Evolutionary conservation across 192 early-diverging fungal species (phyloP), one percentile per base, ranked within the genome.

Genomic region (Coemansia sp.): DNA sequence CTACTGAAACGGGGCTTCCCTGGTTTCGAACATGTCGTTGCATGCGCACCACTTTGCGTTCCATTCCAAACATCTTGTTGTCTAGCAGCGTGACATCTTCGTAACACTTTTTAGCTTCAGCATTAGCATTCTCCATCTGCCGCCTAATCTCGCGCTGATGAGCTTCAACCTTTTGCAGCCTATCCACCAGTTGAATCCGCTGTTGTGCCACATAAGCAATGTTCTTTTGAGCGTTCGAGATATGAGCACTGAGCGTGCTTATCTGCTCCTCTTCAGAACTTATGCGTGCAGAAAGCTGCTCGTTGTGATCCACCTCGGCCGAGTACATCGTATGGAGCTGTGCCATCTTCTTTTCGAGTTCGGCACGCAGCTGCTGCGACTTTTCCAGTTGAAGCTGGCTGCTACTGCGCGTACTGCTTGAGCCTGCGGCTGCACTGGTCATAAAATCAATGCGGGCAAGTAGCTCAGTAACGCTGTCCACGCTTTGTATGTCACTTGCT

Each of bases 381-480:
- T 43, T 61, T 2, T 47, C 37, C 25, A 59, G 24, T 23, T 54
- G 61, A 12, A 54, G 56, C 42, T 59, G 21, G 9, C 30, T 47
- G 42, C 24, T 44, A n/a, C 51, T 53, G 18, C 58, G 27, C n/a
- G 21, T 45, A 0, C 23, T 13, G 24, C 61, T 46, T 9, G 39
- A 25, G 47, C 23, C 56, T 19, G 43, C 43, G 25, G 72, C 38
- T 8, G 66, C 43, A 7, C 42, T 43, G 1, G 69, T 59, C 42
- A 59, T 57, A 5, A 24, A 30, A 37, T 75, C 62, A 34, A 75
- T 75, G 9, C 59, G 66, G 30, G 66, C 39, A 6, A 75, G 54
- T 34, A 75, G 66, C 44, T 68, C 72, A 0, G 66, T 62, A 1
- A 75, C 55, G 55, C 64, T 67, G 45, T 73, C 71, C 0, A 65